Evolutionary conservation across 129 eudicot species (phyloP).

Genomic region (Centella asiatica): DNA sequence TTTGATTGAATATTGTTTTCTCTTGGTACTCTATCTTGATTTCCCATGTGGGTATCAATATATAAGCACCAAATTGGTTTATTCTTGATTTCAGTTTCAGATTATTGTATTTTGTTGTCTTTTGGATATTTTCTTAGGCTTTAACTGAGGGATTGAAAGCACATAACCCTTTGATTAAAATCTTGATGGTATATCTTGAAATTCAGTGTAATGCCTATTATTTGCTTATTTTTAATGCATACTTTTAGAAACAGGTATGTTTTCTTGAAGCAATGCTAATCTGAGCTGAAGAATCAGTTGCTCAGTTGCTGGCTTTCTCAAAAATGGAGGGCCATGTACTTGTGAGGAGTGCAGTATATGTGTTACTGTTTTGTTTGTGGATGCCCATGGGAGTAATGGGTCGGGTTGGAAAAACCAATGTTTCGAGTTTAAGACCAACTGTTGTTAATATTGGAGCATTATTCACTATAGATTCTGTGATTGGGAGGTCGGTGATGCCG

Average conservation of each 20-base stretch:
- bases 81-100: slow-evolving; percentile 7
- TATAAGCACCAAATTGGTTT: slow-evolving; percentile 12
- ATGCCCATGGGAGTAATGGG: slow-evolving; percentile 26
- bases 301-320: slow-evolving; percentile 2
- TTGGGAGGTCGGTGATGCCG: slow-evolving; percentile 73
- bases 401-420: slow-evolving; percentile 25
- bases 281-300: slow-evolving; percentile 15
- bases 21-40: slow-evolving; percentile 15
- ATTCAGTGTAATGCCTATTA: slow-evolving; percentile 1
- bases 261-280: slow-evolving; percentile 6
- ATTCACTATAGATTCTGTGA: slow-evolving; percentile 67
- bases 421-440: slow-evolving; percentile 29
- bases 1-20: background rate
- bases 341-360: slow-evolving; percentile 12
- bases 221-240: slow-evolving; percentile 13
- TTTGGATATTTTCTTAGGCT: slow-evolving; percentile 4
- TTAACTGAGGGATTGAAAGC: background rate
- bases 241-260: slow-evolving; percentile 10
- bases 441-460: slow-evolving; percentile 71
- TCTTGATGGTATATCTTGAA: slow-evolving; percentile 25
- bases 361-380: slow-evolving; percentile 29
- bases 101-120: slow-evolving; percentile 11
- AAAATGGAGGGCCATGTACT: slow-evolving; percentile 26
- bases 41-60: slow-evolving; percentile 36
- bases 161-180: slow-evolving; percentile 2